phyloP scores from a whole-genome alignment of 495 filamentous ascomycete genomes.

The Chaetomium fimeti region DNA sequence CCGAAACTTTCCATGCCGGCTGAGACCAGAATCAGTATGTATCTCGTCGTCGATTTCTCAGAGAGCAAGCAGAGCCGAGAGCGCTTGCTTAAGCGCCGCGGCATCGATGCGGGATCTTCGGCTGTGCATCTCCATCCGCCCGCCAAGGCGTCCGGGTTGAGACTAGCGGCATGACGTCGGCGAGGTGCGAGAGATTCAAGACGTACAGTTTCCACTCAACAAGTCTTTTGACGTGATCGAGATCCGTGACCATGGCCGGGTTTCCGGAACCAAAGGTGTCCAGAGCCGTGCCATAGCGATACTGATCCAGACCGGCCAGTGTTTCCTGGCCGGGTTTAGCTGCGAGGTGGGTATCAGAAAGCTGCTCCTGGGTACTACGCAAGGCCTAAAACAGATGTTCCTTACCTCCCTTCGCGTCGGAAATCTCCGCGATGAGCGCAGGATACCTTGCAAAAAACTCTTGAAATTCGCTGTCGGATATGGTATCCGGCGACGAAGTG shows the following conservation, averaged over 20 bases:
- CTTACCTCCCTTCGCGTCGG: conserved; percentile 43
- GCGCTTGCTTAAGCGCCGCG: conserved; percentile 17
- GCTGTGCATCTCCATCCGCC: conserved; percentile 5
- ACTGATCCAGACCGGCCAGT: conserved; percentile 49
- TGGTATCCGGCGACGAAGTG: conserved; percentile 34
- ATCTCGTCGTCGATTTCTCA: no score
- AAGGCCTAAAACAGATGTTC: conserved; percentile 1
- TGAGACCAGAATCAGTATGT: conserved; percentile 16
- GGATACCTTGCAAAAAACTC: conserved; percentile 38
- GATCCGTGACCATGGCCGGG: conserved; percentile 34
- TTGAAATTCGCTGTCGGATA: conserved; percentile 39
- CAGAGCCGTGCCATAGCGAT: conserved; percentile 48
- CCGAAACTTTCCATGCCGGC: conserved; percentile 68
- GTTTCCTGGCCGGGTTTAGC: conserved; percentile 46
- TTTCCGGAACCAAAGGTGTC: conserved; percentile 37
- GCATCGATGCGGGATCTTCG: background rate
- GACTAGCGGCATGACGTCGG: background rate
- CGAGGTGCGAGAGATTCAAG: background rate
- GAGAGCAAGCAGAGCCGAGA: background rate
- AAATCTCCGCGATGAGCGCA: conserved; percentile 43
- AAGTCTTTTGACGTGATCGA: conserved; percentile 51
- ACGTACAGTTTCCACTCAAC: conserved; percentile 78
- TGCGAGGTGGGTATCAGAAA: conserved; percentile 23
- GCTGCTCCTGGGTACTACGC: background rate
- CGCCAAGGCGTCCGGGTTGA: conserved; percentile 6